phyloP scores from a whole-genome alignment of 2,329 filamentous ascomycete species.

The Tolypocladium nubicola region DNA sequence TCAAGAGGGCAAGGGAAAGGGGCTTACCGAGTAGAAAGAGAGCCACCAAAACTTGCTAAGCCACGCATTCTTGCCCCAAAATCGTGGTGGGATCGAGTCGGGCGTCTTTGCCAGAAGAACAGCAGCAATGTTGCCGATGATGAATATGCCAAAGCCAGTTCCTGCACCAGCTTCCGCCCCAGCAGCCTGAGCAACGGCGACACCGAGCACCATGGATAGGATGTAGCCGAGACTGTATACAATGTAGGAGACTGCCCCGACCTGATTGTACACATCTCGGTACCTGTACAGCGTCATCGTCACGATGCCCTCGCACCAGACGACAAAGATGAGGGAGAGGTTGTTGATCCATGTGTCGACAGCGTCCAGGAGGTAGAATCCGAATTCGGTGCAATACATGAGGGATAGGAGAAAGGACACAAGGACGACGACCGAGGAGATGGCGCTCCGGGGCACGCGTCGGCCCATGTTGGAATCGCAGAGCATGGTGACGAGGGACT shows the following conservation, averaged over 20 bases:
- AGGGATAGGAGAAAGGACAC: constrained; percentile 37
- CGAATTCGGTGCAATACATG: constrained; percentile 34
- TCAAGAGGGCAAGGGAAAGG: neutral
- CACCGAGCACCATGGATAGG: constrained; percentile 33
- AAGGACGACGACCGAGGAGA: constrained; percentile 34
- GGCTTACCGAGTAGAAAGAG: neutral
- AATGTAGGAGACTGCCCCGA: constrained; percentile 26
- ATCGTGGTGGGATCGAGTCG: constrained; percentile 22
- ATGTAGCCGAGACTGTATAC: constrained; percentile 38
- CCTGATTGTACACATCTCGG: constrained; percentile 29
- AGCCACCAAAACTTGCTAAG: constrained; percentile 33
- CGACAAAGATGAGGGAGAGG: constrained; percentile 37
- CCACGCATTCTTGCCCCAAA: constrained; percentile 28
- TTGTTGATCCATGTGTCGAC: constrained; percentile 44
- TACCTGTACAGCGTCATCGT: constrained; percentile 40
- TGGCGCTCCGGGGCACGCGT: constrained; percentile 22
- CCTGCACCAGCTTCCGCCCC: constrained; percentile 30
- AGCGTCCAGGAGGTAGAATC: constrained; percentile 37
- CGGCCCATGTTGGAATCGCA: constrained; percentile 31
- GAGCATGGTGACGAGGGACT: constrained; percentile 36
- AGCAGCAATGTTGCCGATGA: constrained; percentile 23
- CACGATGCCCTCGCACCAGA: constrained; percentile 37
- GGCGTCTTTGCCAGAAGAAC: constrained; percentile 28
- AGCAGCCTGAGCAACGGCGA: constrained; percentile 33
- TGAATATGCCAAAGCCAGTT: constrained; percentile 37